Base-by-base conservation (phyloP, 1,284 basidiomycete species). In the Malassezia japonica region DNA sequence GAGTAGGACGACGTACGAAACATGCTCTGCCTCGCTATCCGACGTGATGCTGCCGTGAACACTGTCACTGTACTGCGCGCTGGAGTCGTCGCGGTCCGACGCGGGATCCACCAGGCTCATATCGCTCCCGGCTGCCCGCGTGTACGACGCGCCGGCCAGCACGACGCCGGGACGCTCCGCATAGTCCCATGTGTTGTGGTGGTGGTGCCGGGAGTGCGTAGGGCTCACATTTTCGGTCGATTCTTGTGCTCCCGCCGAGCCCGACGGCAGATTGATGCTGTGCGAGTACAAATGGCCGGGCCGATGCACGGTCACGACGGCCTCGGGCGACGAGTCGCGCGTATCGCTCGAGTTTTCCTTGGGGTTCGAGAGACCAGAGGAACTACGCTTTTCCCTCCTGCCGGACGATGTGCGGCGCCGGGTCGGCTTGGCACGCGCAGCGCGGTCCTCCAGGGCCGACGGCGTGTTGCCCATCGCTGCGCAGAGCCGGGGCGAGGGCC, bases 231-330 rank as follows among this genome's bases (percentile, higher is more conserved):
- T n/a, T n/a, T n/a, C n/a, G n/a, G n/a, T n/a, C n/a, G n/a, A 5
- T 24, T 12, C 6, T 40, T 23, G 28, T 40, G 23, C 20, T 21
- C 21, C 23, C 15, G 6, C 23, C 9, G 6, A n/a, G 41, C 28
- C 29, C 15, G 18, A 12, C n/a, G 34, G n/a, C n/a, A 51, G 34
- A 34, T 42, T 39, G 32, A 54, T 40, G 12, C 28, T 39, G 47
- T 54, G 51, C 10, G 51, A 54, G 32, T 54, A 54, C 7, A 48
- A 27, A 23, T 54, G 51, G 5, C 51, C 51, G 1, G 51, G 51
- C 2, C 40, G 46, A 31, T 54, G 46, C 28, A 34, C 42, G 8
- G 46, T 54, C 8, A 54, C 46, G 8, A 13, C 27, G 12, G 46
- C 24, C 20, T 54, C 46, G 24, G 32, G 24, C 8, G 21, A 6